Base-by-base conservation (phyloP, 805 yeast species). In the Yarrowia alimentaria region DNA sequence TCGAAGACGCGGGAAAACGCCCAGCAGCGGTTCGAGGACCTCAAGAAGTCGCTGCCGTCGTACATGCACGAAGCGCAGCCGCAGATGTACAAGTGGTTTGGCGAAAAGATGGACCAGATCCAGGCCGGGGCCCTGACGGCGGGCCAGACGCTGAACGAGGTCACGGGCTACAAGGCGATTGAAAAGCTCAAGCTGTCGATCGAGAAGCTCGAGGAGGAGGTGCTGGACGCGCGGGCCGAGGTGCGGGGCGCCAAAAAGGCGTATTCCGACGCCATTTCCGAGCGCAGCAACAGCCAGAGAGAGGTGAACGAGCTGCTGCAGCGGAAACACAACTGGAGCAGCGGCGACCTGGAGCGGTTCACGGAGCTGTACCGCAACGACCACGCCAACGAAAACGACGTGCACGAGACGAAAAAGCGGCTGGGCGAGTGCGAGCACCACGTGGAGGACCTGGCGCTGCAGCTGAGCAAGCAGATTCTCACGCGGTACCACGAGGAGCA, bases 401-500 rank as follows among this genome's bases (percentile, higher is more conserved):
- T 86, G 55, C 64, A 68, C 11, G 67, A 70, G 4, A 69, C 86
- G 1, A 76, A 78, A 34, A 57, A 56, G 8, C 58, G 62, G 9
- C 69, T 90, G 31, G 74, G 72, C 17, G 65, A 69, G 19, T 71
- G 79, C 1, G 97, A 90, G 58, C 63, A 61, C 2, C 63, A 66
- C 38, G 85, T 83, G 32, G 96, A 89, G 52, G 80, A 80, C 8
- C 65, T 82, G 14, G 91, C 85, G 57, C 75, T 79, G 51, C 77
- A 75, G 52, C 68, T 89, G 38, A 81, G 88, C 13, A 81, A 81
- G 52, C 82, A 86, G 54, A 93, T 93, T 13, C 71, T 91, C 61
- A 81, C 89, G 1, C 72, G 98, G 58, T 93, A 93, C 61, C 96
- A 91, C 56, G 98, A 93, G 64, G 99, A 93, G 61, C 98, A 93